Evolutionary conservation across 805 yeast genomes (phyloP).

Genomic region (Monosporozyma servazzii): DNA sequence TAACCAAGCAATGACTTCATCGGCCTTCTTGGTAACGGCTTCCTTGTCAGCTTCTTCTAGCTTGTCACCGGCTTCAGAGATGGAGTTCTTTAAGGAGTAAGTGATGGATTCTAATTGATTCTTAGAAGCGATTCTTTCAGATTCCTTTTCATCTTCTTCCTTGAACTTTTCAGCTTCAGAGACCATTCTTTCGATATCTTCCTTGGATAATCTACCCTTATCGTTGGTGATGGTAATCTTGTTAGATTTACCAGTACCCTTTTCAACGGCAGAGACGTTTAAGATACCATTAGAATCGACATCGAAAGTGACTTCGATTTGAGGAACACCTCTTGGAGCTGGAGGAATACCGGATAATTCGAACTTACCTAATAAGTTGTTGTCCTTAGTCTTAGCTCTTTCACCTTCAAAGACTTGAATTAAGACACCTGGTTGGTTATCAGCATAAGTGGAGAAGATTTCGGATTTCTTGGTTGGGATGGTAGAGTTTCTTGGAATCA

Average conservation of each 20-base stretch:
- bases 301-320: slow-evolving; percentile 94
- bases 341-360: slow-evolving; percentile 96
- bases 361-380: slow-evolving; percentile 95
- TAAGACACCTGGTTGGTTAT: slow-evolving; percentile 99
- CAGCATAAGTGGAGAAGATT: slow-evolving; percentile 95
- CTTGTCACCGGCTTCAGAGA: slow-evolving; percentile 73
- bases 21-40: slow-evolving; percentile 72
- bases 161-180: slow-evolving; percentile 95
- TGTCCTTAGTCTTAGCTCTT: slow-evolving; percentile 93
- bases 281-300: slow-evolving; percentile 96
- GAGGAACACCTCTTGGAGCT: slow-evolving; percentile 99
- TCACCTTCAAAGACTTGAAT: slow-evolving; percentile 99
- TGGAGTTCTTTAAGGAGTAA: slow-evolving; percentile 81
- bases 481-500: slow-evolving; percentile 97
- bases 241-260: slow-evolving; percentile 97
- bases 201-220: slow-evolving; percentile 97
- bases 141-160: slow-evolving; percentile 93
- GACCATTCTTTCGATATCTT: slow-evolving; percentile 96
- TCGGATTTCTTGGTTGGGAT: slow-evolving; percentile 98
- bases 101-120: slow-evolving; percentile 94
- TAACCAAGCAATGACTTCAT: slow-evolving; percentile 82
- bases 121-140: slow-evolving; percentile 87
- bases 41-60: slow-evolving; percentile 64
- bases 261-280: slow-evolving; percentile 94
- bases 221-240: slow-evolving; percentile 97